Evolutionary conservation across 1,284 basidiomycete species (phyloP), one percentile per base, ranked within the genome.

Genomic region (Fomes fomentarius): DNA sequence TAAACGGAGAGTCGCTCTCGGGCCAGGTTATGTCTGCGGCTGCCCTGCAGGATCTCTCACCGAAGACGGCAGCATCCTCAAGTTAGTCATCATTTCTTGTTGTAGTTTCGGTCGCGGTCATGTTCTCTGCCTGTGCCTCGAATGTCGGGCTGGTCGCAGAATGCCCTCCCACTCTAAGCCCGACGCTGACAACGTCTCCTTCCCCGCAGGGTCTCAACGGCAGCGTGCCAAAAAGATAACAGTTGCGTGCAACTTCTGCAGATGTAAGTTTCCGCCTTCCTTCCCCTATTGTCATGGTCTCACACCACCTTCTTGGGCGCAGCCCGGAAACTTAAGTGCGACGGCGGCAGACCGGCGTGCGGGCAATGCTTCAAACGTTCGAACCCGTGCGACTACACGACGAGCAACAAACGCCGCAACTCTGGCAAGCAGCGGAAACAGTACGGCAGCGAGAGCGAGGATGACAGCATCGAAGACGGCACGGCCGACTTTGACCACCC

Each of bases 311-410:
- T 35, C 44, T 26, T 31, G 28, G 44, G 25, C 38, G 47, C 59
- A 91, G 89, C 89, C 40, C 83, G 89, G 54, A 92, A 92, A 73
- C 77, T 92, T 37, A 92, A 92, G 74, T 92, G 89, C 68, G 89
- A 92, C 64, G 89, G 89, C 47, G 87, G 85, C 31, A 81, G 87
- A 45, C 89, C 89, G 12, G 87, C 88, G 14, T 92, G 89, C 66
- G 76, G 82, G 42, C 89, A 92, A 68, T 92, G 89, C 66, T 73
- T 83, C 59, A 91, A 92, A 69, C 82, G 89, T 42, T 81, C 79
- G 35, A 83, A 90, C 61, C 71, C 80, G 10, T 92, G 90, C 69
- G 89, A 91, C 66, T 92, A 92, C 62, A 84, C 83, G 77, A 80
- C 84, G n/a, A 84, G 83, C 63, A 83, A 81, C 65, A 89, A 87